A percentile compares a stretch with the other conserved stretches of the same genome.
Conservation (phyloP, 75 land plant species). For the Cupressus sempervirens region DNA sequence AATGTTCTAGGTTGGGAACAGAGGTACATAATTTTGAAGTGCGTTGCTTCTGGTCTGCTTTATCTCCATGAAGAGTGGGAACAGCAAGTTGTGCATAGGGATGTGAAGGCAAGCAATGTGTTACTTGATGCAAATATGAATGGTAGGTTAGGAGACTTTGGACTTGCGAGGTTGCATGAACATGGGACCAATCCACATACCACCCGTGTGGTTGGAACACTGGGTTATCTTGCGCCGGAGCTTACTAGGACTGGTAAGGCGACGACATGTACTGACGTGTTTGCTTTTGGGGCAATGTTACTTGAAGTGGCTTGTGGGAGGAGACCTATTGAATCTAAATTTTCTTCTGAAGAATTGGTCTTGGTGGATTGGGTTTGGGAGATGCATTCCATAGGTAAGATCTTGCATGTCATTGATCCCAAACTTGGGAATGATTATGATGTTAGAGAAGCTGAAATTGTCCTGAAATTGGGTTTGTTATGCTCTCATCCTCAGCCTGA, state of each 20-base stretch:
- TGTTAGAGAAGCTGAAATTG: slow-evolving; percentile 18
- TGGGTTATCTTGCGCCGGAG: slow-evolving; percentile 33
- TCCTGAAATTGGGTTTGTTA: slow-evolving; percentile 34
- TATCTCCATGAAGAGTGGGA: slow-evolving; percentile 79
- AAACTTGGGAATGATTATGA: slow-evolving; percentile 16
- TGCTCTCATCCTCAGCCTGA: slow-evolving; percentile 26
- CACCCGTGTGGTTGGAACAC: slow-evolving; percentile 29
- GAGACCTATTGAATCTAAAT: slow-evolving; percentile 21
- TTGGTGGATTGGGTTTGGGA: slow-evolving; percentile 30
- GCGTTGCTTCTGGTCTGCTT: slow-evolving; percentile 48
- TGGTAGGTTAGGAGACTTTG: slow-evolving; percentile 62
- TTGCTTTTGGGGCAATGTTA: slow-evolving; percentile 24
- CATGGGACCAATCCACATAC: slow-evolving; percentile 28
- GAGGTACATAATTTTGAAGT: slow-evolving; percentile 32
- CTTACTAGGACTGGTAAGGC: slow-evolving; percentile 19
- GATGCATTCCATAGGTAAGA: slow-evolving; percentile 7
- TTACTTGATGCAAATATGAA: slow-evolving; percentile 51
- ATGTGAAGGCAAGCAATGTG: slow-evolving; percentile 72
- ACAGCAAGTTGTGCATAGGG: slow-evolving; percentile 46
- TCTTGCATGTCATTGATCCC: slow-evolving; percentile 26
- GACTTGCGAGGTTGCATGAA: slow-evolving; percentile 51
- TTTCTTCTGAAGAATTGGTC: slow-evolving; percentile 14
- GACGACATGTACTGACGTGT: slow-evolving; percentile 26
- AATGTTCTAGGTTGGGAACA: slow-evolving; percentile 33
- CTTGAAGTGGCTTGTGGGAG: slow-evolving; percentile 35